Percentiles rank a stretch among this genome's conserved stretches.
phyloP scores from a whole-genome alignment of 1,139 yeast species.

The Pichia sp. region DNA sequence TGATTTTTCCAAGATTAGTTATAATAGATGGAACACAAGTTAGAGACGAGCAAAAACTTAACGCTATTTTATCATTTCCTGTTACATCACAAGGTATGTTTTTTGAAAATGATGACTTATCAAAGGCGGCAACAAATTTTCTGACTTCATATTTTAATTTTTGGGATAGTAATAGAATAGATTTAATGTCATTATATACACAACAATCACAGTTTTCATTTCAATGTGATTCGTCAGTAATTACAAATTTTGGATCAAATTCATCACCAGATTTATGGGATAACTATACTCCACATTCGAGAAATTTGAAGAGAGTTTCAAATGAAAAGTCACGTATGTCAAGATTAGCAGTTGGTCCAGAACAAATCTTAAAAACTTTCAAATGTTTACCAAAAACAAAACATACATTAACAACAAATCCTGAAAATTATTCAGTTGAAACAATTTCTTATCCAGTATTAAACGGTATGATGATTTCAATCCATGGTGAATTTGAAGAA shows the following conservation, averaged over 20 bases:
- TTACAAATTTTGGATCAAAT: slow-evolving; percentile 19
- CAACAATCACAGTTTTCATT: slow-evolving; percentile 80
- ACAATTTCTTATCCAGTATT: slow-evolving; percentile 66
- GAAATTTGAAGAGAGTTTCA: slow-evolving; percentile 69
- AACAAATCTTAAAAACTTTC: slow-evolving; percentile 56
- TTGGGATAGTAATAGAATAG: slow-evolving; percentile 77
- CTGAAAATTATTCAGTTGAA: slow-evolving; percentile 70
- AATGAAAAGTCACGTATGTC: slow-evolving; percentile 47
- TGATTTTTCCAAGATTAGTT: slow-evolving; percentile 68
- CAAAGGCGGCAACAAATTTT: slow-evolving; percentile 65
- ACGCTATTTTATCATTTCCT: slow-evolving; percentile 49
- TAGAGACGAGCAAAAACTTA: slow-evolving; percentile 62
- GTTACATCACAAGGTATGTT: slow-evolving; percentile 49
- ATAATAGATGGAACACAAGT: slow-evolving; percentile 73
- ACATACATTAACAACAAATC: slow-evolving; percentile 59
- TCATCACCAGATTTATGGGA: slow-evolving; percentile 44
- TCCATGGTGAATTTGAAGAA: slow-evolving; percentile 86
- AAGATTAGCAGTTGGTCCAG: slow-evolving; percentile 67
- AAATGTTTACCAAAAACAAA: slow-evolving; percentile 65
- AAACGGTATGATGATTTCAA: slow-evolving; percentile 64
- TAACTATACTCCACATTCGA: slow-evolving; percentile 59
- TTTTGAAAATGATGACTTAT: slow-evolving; percentile 74
- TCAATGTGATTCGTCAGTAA: slow-evolving; percentile 46
- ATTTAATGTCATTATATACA: slow-evolving; percentile 67
- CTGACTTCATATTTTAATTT: slow-evolving; percentile 64